Evolutionary conservation across 345 rosid species (phyloP), one percentile per base, ranked within the genome.

Genomic region (Brassica rapa): DNA sequence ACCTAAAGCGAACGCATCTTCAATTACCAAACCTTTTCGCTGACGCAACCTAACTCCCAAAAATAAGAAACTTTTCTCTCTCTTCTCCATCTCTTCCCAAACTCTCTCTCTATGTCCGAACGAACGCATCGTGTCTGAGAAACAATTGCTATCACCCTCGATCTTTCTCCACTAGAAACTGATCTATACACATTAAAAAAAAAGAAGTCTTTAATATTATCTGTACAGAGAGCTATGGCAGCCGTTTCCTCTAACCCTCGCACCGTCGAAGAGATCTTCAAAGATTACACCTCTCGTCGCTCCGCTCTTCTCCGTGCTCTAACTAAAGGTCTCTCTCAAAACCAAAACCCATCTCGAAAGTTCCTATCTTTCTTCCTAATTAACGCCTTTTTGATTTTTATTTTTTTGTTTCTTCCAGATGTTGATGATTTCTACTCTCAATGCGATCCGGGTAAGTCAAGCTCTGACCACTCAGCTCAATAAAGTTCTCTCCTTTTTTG

Each of bases 201-300:
- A n/a, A 9, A 63, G 6, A 63, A n/a, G 25, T 74, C 10, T 39
- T 9, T 39, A 0, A 9, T 8, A 24, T 12, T 49, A 16, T 49
- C 75, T 80, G 62, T 75, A 43, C 64, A 70, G 41, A 32, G 35
- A 35, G 49, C 77, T 76, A 81, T 81, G 83, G 83, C 83, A 43
- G 83, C 81, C 25, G 81, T 81, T 71, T 76, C 87, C 11, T 84
- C 92, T 30, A 85, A 87, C 73, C 96, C 96, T 74, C 98, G 97
- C 78, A 85, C 92, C 74, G 99, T 95, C 0, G 98, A 95, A 81
- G 97, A 91, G 86, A 95, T 95, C 93, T 90, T 88, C 84, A 91
- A 89, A 81, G 99, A 95, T 86, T 93, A 82, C 85, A 73, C 67
- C 57, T 82, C 93, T 76, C 89, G 98, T 55, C 91, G 98, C 79